These are phyloP conservation scores for Erucastrum elatum DNA, from an alignment of 345 rosid species.

Conservation along the genomic window DNA sequence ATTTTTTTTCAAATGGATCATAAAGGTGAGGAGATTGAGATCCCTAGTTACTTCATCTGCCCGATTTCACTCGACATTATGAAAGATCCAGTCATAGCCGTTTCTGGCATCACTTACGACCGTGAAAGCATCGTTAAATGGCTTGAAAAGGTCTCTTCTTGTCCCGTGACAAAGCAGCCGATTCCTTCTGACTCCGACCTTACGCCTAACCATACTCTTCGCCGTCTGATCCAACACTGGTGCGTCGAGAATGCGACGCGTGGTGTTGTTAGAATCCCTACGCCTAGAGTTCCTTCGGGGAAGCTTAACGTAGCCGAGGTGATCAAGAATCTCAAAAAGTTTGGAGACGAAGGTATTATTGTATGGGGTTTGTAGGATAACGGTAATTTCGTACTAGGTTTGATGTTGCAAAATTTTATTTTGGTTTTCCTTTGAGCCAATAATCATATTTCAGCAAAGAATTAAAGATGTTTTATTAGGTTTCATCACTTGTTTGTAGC, in stretches of 20 bases:
- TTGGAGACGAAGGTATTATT: constrained; percentile 21
- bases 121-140: constrained; percentile 75
- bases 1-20: constrained; percentile 15
- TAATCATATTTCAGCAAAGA: not conserved
- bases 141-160: constrained; percentile 46
- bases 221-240: constrained; percentile 75
- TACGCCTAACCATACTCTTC: constrained; percentile 76
- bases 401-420: not conserved
- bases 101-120: constrained; percentile 86
- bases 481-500: not conserved
- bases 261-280: constrained; percentile 55
- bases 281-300: constrained; percentile 54
- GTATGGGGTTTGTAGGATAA: not conserved
- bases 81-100: constrained; percentile 77
- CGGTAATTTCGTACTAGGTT: not conserved
- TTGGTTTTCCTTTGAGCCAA: not conserved
- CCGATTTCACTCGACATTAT: constrained; percentile 85
- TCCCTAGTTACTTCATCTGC: constrained; percentile 66
- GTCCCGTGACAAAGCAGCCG: constrained; percentile 71
- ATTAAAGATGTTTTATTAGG: too few species aligned
- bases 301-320: constrained; percentile 42
- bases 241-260: constrained; percentile 51
- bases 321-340: constrained; percentile 34
- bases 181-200: constrained; percentile 57
- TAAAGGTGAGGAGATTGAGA: constrained; percentile 49